These are phyloP conservation scores for Vaccinium corymbosum DNA, from an alignment of 148 eudicot species.

Conservation along the genomic window DNA sequence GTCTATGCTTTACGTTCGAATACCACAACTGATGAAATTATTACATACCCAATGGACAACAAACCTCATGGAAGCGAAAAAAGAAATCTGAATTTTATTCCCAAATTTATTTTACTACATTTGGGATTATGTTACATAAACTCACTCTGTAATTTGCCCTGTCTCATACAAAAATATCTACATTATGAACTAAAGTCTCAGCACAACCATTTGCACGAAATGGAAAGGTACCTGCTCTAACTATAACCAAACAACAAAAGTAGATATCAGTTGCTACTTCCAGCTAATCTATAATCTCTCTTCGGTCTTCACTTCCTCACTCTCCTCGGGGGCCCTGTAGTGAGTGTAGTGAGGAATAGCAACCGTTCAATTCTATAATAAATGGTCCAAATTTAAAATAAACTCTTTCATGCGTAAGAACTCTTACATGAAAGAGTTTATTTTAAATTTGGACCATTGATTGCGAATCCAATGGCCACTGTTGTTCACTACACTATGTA, in stretches of 20 bases:
- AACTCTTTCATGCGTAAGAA: no score
- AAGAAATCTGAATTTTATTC: background rate
- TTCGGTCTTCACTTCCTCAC: background rate
- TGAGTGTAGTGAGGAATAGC: background rate
- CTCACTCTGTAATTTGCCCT: background rate
- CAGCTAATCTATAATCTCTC: slow-evolving; percentile 11
- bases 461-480: no score
- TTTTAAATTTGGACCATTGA: no score
- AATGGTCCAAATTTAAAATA: no score
- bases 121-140: slow-evolving; percentile 18
- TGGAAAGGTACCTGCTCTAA: background rate
- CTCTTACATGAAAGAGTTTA: no score
- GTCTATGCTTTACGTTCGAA: no score
- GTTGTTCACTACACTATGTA: no score
- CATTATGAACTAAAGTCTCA: slow-evolving; percentile 10
- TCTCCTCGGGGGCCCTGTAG: background rate
- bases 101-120: slow-evolving; percentile 25
- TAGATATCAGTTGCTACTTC: slow-evolving; percentile 4
- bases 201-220: slow-evolving; percentile 12
- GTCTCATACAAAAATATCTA: slow-evolving; percentile 22
- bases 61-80: background rate
- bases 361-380: no score
- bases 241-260: background rate
- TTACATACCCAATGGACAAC: background rate
- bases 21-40: background rate